A percentile compares a stretch with the other conserved stretches of the same genome.
These are phyloP conservation scores for Phylloporus scabripes DNA, from an alignment of 768 basidiomycete genomes.

Conservation along the genomic window DNA sequence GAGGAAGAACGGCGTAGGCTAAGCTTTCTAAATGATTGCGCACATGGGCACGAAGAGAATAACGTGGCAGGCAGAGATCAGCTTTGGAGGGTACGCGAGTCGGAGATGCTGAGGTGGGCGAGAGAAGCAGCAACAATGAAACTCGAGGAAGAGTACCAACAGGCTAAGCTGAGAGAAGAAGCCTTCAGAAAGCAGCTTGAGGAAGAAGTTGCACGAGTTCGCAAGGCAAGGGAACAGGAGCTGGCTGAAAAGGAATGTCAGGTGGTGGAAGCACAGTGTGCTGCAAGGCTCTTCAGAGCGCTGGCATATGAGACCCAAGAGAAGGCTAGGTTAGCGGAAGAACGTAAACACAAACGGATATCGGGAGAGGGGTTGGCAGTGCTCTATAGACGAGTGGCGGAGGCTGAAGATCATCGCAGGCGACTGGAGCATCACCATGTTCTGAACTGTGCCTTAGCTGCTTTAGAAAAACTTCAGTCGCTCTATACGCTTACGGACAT, in stretches of 20 bases:
- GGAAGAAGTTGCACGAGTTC: constrained; percentile 24
- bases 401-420: constrained; percentile 26
- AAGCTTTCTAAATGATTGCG: constrained; percentile 22
- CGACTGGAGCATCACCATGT: constrained; percentile 12
- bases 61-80: constrained; percentile 13
- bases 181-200: constrained; percentile 23
- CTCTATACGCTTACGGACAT: no score
- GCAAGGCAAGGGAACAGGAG: constrained; percentile 20
- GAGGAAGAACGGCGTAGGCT: constrained; percentile 27
- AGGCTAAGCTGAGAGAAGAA: constrained; percentile 21
- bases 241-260: constrained; percentile 20
- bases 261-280: constrained; percentile 21
- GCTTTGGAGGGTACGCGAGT: constrained; percentile 16
- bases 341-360: constrained; percentile 25
- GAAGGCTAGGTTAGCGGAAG: constrained; percentile 26
- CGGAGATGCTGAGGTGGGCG: constrained; percentile 11
- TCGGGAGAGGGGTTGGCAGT: constrained; percentile 22
- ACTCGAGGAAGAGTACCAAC: constrained; percentile 24
- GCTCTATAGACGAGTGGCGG: constrained; percentile 21
- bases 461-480: not conserved
- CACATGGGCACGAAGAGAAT: constrained; percentile 16
- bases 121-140: constrained; percentile 18
- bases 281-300: constrained; percentile 24
- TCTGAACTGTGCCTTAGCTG: not conserved
- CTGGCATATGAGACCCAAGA: constrained; percentile 26